A percentile compares a stretch with the other conserved stretches of the same genome.
phyloP scores from a whole-genome alignment of 2,329 filamentous ascomycete species.

The Whalleya microplaca region DNA sequence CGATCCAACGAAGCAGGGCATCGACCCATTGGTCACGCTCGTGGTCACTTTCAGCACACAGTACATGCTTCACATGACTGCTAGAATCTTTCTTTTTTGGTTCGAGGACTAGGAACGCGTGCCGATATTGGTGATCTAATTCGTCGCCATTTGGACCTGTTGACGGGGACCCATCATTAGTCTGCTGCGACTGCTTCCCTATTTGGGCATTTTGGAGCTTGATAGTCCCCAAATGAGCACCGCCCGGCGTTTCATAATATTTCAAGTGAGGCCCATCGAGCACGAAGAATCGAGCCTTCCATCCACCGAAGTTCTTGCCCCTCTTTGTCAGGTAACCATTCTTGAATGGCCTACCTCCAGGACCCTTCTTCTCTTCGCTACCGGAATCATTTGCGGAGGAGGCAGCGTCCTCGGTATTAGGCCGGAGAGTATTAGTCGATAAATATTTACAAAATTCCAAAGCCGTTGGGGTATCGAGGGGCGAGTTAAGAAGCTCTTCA shows the following conservation, averaged over 20 bases:
- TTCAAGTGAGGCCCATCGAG: slow-evolving; percentile 68
- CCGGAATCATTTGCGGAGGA: slow-evolving; percentile 42
- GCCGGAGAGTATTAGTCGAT: slow-evolving; percentile 67
- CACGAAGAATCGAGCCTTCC: slow-evolving; percentile 80
- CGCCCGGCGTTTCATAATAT: slow-evolving; percentile 91
- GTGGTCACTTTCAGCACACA: slow-evolving; percentile 91
- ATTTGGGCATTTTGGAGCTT: slow-evolving; percentile 91
- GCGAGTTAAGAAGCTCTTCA: slow-evolving; percentile 80
- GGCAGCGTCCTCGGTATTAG: slow-evolving; percentile 62
- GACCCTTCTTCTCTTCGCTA: slow-evolving; percentile 52
- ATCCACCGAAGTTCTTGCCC: slow-evolving; percentile 98
- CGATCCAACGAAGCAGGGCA: slow-evolving; percentile 85
- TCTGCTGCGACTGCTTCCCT: slow-evolving; percentile 80
- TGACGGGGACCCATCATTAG: slow-evolving; percentile 65
- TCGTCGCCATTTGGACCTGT: slow-evolving; percentile 65
- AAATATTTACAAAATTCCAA: slow-evolving; percentile 86
- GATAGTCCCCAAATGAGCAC: slow-evolving; percentile 89
- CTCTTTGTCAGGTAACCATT: slow-evolving; percentile 94
- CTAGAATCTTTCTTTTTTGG: slow-evolving; percentile 94
- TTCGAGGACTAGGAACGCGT: slow-evolving; percentile 93
- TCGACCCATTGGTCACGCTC: slow-evolving; percentile 96
- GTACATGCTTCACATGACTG: slow-evolving; percentile 86
- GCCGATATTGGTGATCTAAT: slow-evolving; percentile 89
- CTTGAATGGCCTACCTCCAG: slow-evolving; percentile 71
- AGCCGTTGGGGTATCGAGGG: slow-evolving; percentile 76